These are phyloP conservation scores for Apiotrichum domesticum DNA, from an alignment of 1,284 basidiomycete species.

Conservation along the genomic window DNA sequence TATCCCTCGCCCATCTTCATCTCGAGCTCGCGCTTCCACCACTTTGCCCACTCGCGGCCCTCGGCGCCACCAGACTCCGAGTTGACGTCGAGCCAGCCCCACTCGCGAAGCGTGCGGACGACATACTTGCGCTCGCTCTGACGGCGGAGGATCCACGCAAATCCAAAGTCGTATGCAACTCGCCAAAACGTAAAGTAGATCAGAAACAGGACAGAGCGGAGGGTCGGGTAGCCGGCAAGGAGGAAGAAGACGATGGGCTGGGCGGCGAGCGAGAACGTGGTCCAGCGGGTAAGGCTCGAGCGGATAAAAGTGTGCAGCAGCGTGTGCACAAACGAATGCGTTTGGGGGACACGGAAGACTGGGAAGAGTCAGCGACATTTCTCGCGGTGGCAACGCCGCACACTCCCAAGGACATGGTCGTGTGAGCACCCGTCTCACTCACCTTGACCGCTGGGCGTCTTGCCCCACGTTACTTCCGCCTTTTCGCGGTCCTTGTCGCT, in stretches of 20 bases:
- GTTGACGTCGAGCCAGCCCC: conserved; percentile 78
- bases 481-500: conserved; percentile 10
- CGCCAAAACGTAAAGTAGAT: conserved; percentile 82
- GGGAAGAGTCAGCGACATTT: conserved; percentile 1
- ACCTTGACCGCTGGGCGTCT: conserved; percentile 78
- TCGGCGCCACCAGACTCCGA: conserved; percentile 42
- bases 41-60: conserved; percentile 61
- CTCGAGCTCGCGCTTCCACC: conserved; percentile 79
- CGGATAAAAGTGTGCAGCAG: conserved; percentile 85
- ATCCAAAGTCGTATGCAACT: conserved; percentile 81
- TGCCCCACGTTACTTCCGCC: conserved; percentile 71
- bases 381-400: too few species aligned
- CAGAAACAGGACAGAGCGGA: conserved; percentile 44
- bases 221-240: conserved; percentile 55
- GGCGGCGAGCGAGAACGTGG: conserved; percentile 66
- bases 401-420: too few species aligned
- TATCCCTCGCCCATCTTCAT: conserved; percentile 92
- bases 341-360: conserved; percentile 94
- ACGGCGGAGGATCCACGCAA: conserved; percentile 87
- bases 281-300: conserved; percentile 84
- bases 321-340: conserved; percentile 87
- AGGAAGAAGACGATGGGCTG: conserved; percentile 73
- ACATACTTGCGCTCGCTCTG: conserved; percentile 94
- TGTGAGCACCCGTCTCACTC: conserved; percentile 22
- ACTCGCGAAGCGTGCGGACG: conserved; percentile 66